Evolutionary conservation across 2,329 filamentous ascomycete genomes (phyloP).

Genomic region (Colletotrichum tanaceti): DNA sequence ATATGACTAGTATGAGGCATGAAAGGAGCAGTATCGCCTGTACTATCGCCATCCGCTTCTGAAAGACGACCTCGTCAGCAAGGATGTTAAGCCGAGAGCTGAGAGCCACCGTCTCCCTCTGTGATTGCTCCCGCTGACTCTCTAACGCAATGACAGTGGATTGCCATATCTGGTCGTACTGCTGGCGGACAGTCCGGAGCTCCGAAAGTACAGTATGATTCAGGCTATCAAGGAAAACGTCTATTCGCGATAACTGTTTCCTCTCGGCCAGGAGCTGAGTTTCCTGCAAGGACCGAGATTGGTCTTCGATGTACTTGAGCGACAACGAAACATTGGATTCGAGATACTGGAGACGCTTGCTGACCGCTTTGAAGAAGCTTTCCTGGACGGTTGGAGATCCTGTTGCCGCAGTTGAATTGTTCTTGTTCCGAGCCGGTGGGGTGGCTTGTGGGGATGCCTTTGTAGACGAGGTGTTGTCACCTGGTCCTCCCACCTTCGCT

Average conservation of each 20-base stretch:
- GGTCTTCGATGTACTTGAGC: slow-evolving; percentile 95
- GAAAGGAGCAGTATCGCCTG: slow-evolving; percentile 89
- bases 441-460: slow-evolving; percentile 46
- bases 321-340: slow-evolving; percentile 94
- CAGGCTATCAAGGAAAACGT: slow-evolving; percentile 82
- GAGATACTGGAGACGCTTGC: slow-evolving; percentile 89
- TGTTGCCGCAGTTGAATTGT: slow-evolving; percentile 55
- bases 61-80: slow-evolving; percentile 89
- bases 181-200: slow-evolving; percentile 78
- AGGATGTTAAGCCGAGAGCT: slow-evolving; percentile 84
- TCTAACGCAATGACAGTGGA: slow-evolving; percentile 93
- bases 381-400: slow-evolving; percentile 90
- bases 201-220: slow-evolving; percentile 89
- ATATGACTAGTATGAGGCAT: slow-evolving; percentile 88
- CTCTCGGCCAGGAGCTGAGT: slow-evolving; percentile 89
- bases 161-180: slow-evolving; percentile 98
- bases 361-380: slow-evolving; percentile 96
- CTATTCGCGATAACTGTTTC: slow-evolving; percentile 85
- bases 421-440: slow-evolving; percentile 51
- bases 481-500: neutral
- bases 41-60: slow-evolving; percentile 92
- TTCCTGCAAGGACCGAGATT: slow-evolving; percentile 89
- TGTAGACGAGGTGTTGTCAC: slow-evolving; percentile 41
- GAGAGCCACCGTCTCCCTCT: slow-evolving; percentile 85
- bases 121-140: slow-evolving; percentile 84